phyloP scores from a whole-genome alignment of 2,329 filamentous ascomycete species.

The Hypomyces rosellus region DNA sequence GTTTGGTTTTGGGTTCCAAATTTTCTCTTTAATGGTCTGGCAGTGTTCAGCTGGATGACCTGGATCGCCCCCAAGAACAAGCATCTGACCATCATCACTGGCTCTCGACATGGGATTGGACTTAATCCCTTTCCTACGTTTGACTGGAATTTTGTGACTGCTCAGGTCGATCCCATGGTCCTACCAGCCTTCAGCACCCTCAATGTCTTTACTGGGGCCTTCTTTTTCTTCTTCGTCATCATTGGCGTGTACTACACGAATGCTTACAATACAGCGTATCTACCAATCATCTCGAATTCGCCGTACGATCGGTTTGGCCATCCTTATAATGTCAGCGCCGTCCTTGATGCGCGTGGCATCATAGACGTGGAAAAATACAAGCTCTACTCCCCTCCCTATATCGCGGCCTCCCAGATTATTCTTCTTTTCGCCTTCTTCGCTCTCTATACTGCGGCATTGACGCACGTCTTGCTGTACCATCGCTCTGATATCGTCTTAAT shows the following conservation, averaged over 20 bases:
- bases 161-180: constrained; percentile 30
- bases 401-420: constrained; percentile 29
- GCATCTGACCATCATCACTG: constrained; percentile 31
- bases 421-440: constrained; percentile 36
- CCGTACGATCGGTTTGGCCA: constrained; percentile 34
- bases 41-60: constrained; percentile 45
- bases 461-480: constrained; percentile 35
- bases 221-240: constrained; percentile 24
- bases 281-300: constrained; percentile 36
- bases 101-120: constrained; percentile 32
- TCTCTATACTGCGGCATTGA: constrained; percentile 33
- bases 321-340: constrained; percentile 31
- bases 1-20: constrained; percentile 50
- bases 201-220: constrained; percentile 27
- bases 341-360: constrained; percentile 27
- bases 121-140: constrained; percentile 36
- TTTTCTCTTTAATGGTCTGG: constrained; percentile 42
- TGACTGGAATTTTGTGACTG: constrained; percentile 36
- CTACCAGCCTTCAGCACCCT: constrained; percentile 32
- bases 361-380: constrained; percentile 33
- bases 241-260: constrained; percentile 28
- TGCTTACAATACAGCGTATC: constrained; percentile 28
- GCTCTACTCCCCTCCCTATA: constrained; percentile 36
- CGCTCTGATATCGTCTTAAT: constrained; percentile 28
- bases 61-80: constrained; percentile 44